phyloP scores from a whole-genome alignment of 192 early-diverging fungal genomes.

The Funneliformis mosseae region DNA sequence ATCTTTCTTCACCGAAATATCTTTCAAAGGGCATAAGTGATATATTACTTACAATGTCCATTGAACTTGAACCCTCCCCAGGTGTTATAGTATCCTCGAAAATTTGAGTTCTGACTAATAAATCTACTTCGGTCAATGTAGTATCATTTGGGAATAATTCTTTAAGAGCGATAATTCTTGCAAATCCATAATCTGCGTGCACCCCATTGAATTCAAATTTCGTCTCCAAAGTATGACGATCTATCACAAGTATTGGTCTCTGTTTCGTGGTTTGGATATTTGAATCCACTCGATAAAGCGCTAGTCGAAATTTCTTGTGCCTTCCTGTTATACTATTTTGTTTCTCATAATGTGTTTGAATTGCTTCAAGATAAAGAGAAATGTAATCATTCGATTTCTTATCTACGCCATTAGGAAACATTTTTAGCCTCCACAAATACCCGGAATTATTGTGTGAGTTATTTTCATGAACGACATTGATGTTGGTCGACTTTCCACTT shows the following conservation, averaged over 20 bases:
- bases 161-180: background rate
- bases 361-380: conserved; percentile 23
- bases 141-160: conserved; percentile 6
- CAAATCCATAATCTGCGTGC: background rate
- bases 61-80: background rate
- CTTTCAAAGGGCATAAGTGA: background rate
- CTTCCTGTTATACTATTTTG: background rate
- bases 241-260: background rate
- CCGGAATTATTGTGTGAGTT: background rate
- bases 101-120: conserved; percentile 11
- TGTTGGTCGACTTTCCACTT: background rate
- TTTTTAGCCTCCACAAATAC: conserved; percentile 28
- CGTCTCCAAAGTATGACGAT: background rate
- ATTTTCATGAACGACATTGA: background rate
- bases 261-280: background rate
- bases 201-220: conserved; percentile 19
- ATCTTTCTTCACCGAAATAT: background rate
- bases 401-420: conserved; percentile 25
- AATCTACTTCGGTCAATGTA: background rate
- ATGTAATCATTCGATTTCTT: conserved; percentile 21
- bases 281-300: background rate
- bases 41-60: background rate
- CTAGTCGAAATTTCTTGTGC: background rate
- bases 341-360: conserved; percentile 15
- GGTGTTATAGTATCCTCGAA: background rate